These are phyloP conservation scores for Ascochyta clinopodiicola DNA, from an alignment of 2,329 filamentous ascomycete genomes.

Conservation along the genomic window DNA sequence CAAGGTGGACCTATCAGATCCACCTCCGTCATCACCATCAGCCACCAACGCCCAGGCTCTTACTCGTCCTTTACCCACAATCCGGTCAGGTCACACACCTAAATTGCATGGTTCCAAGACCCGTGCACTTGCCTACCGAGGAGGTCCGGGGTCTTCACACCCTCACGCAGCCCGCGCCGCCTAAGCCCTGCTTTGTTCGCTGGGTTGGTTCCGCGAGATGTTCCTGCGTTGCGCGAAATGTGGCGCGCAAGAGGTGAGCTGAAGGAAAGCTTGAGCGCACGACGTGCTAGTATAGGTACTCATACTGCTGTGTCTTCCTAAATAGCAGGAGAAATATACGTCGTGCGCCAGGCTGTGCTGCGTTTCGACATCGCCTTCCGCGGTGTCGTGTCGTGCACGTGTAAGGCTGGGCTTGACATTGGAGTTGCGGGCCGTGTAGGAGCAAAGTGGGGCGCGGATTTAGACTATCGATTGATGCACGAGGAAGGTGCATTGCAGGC, in stretches of 20 bases:
- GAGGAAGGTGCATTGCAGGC: conserved; percentile 8
- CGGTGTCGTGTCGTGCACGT: conserved; percentile 1
- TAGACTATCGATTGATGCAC: conserved; percentile 15
- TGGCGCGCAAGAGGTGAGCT: conserved; percentile 6
- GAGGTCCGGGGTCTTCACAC: conserved; percentile 5
- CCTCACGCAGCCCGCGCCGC: neutral
- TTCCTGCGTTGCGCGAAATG: conserved; percentile 14
- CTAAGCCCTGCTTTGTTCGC: neutral
- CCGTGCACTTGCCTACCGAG: conserved; percentile 1
- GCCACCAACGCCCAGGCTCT: conserved; percentile 6
- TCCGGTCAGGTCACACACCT: neutral
- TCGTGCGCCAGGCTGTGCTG: neutral
- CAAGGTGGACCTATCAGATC: conserved; percentile 1
- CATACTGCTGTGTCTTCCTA: neutral
- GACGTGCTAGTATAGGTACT: neutral
- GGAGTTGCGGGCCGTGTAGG: conserved; percentile 8
- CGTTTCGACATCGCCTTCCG: neutral
- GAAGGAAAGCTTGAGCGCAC: conserved; percentile 13
- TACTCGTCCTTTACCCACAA: neutral
- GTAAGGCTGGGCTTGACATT: conserved; percentile 9
- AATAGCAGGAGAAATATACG: neutral
- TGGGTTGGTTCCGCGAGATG: neutral
- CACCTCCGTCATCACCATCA: neutral
- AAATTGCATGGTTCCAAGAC: neutral
- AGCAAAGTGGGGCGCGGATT: conserved; percentile 5